These are phyloP conservation scores for Taxillus chinensis DNA, from an alignment of 164 flowering plant species.

Conservation along the genomic window DNA sequence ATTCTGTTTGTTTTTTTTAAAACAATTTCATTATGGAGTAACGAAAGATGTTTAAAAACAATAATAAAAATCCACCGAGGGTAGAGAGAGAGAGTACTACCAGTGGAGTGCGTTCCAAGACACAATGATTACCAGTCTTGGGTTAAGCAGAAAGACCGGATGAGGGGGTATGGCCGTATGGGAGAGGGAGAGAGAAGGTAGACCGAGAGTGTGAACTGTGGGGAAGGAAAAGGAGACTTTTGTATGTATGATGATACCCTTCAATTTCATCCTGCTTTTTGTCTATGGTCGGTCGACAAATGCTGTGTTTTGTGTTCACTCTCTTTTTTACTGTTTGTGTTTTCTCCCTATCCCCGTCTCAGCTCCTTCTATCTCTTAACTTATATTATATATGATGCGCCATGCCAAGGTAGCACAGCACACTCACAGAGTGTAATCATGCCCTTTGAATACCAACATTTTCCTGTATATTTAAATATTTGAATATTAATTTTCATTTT, in stretches of 20 bases:
- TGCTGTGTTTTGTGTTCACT: conserved; percentile 41
- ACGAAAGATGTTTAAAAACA: no score
- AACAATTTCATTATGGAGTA: no score
- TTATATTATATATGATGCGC: not conserved
- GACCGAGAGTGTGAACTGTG: conserved; percentile 35
- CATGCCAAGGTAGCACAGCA: conserved; percentile 7
- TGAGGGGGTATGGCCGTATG: no score
- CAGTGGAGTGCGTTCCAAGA: conserved; percentile 81
- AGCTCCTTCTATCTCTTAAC: conserved; percentile 15
- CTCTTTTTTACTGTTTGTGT: conserved; percentile 25
- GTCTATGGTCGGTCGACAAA: conserved; percentile 71
- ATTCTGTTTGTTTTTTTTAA: no score
- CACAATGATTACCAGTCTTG: conserved; percentile 86
- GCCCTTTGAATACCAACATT: conserved; percentile 27
- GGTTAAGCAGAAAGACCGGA: conserved; percentile 55
- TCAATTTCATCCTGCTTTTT: conserved; percentile 1
- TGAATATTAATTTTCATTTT: no score
- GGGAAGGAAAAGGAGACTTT: conserved; percentile 28
- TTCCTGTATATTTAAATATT: conserved; percentile 8
- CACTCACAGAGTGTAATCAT: conserved; percentile 31
- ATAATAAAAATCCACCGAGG: not conserved
- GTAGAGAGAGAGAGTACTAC: not conserved
- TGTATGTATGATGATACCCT: conserved; percentile 19
- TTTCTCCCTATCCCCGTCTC: not conserved
- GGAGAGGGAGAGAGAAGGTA: no score